A percentile compares a stretch with the other conserved stretches of the same genome.
phyloP scores from a whole-genome alignment of 2,329 filamentous ascomycete species.

The Talaromyces pinophilus region DNA sequence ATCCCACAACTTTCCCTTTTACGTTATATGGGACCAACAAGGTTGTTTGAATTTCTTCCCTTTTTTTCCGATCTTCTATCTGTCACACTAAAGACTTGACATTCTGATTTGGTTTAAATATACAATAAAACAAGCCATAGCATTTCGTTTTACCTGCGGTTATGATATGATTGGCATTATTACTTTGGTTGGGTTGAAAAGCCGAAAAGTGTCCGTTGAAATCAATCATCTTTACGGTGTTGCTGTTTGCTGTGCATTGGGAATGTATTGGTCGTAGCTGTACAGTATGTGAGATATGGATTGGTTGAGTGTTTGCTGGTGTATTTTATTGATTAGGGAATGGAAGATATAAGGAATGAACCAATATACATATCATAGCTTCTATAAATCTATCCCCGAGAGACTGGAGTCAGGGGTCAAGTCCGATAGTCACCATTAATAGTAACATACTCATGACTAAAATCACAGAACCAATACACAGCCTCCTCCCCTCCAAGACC shows the following conservation, averaged over 20 bases:
- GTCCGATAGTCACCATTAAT: conserved; percentile 67
- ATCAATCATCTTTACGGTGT: conserved; percentile 8
- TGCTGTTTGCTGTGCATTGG: conserved; percentile 11
- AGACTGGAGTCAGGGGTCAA: neutral
- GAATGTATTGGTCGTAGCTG: conserved; percentile 3
- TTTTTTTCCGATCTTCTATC: conserved; percentile 14
- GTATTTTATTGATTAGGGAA: neutral
- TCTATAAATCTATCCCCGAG: neutral
- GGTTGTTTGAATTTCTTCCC: conserved; percentile 21
- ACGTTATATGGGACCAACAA: conserved; percentile 20
- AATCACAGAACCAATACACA: conserved; percentile 67
- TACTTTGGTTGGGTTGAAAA: conserved; percentile 6
- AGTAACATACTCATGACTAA: conserved; percentile 69
- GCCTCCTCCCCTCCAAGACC: conserved; percentile 54
- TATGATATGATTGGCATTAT: conserved; percentile 7
- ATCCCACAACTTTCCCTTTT: conserved; percentile 22
- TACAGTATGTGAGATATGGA: conserved; percentile 8
- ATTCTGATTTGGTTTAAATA: conserved; percentile 28
- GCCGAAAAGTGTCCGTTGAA: conserved; percentile 1
- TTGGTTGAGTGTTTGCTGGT: neutral
- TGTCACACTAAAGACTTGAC: conserved; percentile 22
- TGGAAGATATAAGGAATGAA: neutral
- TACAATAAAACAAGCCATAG: conserved; percentile 10
- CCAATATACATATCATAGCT: neutral
- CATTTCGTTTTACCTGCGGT: neutral